Evolutionary conservation across 441 rosid species (phyloP).

Genomic region (Gossypium laxum): DNA sequence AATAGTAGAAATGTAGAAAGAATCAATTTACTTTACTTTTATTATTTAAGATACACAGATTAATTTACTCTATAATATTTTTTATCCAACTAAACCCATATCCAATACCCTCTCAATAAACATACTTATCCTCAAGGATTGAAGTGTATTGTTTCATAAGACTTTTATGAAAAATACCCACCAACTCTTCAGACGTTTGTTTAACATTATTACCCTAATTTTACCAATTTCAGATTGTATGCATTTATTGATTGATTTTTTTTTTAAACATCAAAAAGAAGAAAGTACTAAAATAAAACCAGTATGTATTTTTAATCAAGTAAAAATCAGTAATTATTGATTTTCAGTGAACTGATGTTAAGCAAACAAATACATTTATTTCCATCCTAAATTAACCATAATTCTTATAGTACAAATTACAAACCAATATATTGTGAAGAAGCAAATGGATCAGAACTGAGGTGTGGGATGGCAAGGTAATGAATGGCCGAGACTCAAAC

Average conservation of each 20-base stretch:
- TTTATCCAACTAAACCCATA: not conserved
- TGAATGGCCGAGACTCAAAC: not conserved
- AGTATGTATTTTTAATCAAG: not conserved
- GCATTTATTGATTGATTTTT: not conserved
- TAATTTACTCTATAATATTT: too few relatives aligned
- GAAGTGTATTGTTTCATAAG: not conserved
- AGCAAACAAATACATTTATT: conserved; percentile 7
- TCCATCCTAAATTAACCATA: not conserved
- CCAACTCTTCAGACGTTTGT: not conserved
- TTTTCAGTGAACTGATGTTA: not conserved
- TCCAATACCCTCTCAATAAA: not conserved
- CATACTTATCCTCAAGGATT: not conserved
- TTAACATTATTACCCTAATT: not conserved
- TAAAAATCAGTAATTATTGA: not conserved
- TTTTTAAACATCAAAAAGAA: too few relatives aligned
- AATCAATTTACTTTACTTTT: too few relatives aligned
- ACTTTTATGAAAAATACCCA: not conserved
- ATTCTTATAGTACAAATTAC: not conserved
- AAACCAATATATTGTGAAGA: not conserved
- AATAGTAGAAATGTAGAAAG: too few relatives aligned
- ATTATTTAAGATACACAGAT: too few relatives aligned
- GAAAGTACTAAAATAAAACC: not conserved
- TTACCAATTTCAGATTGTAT: too few relatives aligned
- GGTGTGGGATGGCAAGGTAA: not conserved
- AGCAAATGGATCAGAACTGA: not conserved